Base-by-base conservation (phyloP, 495 filamentous ascomycete species). In the Tuber calosporum region DNA sequence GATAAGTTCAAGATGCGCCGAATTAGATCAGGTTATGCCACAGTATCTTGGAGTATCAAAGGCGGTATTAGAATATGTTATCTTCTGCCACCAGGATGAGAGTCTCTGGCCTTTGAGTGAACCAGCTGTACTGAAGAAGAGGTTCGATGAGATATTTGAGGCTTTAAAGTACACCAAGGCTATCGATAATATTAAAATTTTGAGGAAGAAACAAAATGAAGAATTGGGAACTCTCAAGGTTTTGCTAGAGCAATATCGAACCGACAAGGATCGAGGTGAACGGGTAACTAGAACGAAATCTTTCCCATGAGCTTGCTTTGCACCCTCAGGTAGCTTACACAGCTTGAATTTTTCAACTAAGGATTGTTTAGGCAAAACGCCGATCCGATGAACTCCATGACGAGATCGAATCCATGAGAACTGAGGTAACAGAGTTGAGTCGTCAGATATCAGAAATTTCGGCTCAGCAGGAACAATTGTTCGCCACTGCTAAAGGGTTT, bases 81-180 rank as follows among this genome's bases (percentile, higher is more conserved):
- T 99, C 77, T 99, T 99, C 83, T 99, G 95, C 81, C 95, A 99
- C 82, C 95, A 99, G 79, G 95, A 99, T 76, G 95, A 99, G 74
- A 97, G 94, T 71, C 82, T 98, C 67, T 99, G 95, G 95, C 95
- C 95, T 19, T 93, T 99, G 91, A 97, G 93, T 79, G 93, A 96
- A 79, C 93, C 94, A 0, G 82, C 85, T 0, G 87, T 87, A 5
- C 84, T 99, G 37, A 99, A 99, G 83, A 94, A 95, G 83, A 89
- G 87, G 48, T 99, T 99, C 72, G 95, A 99, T 80, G 93, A 97
- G 79, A 98, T 99, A 36, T 99, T 99, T 79, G 96, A 98, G 82
- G 95, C 95, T 9, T 84, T 91, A 83, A 97, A 96, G 81, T 99
- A 97, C 84, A 96, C 93, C 66, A 97, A 97, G 79, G 95, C 93